phyloP scores from a whole-genome alignment of 345 rosid genomes.

The Dimocarpus longan region DNA sequence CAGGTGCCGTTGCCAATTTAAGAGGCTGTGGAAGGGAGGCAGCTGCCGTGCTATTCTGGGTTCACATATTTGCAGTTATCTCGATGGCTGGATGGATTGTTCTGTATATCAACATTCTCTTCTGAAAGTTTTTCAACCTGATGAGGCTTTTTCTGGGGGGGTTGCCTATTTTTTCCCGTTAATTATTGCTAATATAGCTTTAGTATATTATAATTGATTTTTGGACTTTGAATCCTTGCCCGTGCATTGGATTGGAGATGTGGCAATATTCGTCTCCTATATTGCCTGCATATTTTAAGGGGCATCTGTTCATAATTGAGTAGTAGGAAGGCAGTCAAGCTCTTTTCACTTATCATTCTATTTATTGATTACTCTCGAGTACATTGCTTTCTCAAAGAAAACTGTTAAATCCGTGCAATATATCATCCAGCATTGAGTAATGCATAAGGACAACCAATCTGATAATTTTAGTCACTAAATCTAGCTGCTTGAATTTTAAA shows the following conservation, averaged over 20 bases:
- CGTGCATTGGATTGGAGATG: not conserved
- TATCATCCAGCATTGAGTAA: no score
- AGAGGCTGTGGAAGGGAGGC: slow-evolving; percentile 98
- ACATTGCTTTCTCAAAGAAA: not conserved
- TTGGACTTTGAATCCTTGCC: not conserved
- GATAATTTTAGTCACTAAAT: no score
- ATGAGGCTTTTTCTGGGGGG: not conserved
- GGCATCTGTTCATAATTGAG: not conserved
- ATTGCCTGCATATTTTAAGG: not conserved
- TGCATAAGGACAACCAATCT: no score
- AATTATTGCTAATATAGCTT: slow-evolving; percentile 17
- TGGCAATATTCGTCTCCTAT: not conserved
- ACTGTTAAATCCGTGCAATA: not conserved
- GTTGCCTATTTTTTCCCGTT: not conserved
- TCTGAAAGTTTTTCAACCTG: slow-evolving; percentile 33
- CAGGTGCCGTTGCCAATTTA: slow-evolving; percentile 94
- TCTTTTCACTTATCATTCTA: not conserved
- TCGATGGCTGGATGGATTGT: slow-evolving; percentile 97
- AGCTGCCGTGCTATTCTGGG: slow-evolving; percentile 97
- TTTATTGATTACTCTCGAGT: not conserved
- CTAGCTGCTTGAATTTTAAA: no score
- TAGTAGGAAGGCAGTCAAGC: not conserved
- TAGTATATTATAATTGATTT: slow-evolving; percentile 7
- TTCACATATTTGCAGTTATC: slow-evolving; percentile 86
- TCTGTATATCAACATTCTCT: slow-evolving; percentile 84